phyloP scores from a whole-genome alignment of 2,329 filamentous ascomycete genomes.

The Zymoseptoria brevis region DNA sequence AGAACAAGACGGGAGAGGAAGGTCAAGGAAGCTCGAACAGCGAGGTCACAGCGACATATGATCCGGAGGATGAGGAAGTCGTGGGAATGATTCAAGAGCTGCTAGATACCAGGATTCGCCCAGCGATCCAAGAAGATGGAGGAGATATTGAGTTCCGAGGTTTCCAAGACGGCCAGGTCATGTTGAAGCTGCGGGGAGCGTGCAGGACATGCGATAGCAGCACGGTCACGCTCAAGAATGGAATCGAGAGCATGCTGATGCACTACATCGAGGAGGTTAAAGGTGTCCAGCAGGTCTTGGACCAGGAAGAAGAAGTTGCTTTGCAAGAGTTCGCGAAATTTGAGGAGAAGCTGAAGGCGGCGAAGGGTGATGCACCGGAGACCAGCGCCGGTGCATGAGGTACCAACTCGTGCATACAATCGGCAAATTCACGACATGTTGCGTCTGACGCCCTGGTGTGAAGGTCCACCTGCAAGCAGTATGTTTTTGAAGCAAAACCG shows the following conservation, averaged over 20 bases:
- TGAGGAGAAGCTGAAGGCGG: slow-evolving; percentile 68
- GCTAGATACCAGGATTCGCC: slow-evolving; percentile 86
- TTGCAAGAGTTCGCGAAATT: slow-evolving; percentile 87
- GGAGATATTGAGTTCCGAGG: slow-evolving; percentile 94
- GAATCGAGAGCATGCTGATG: slow-evolving; percentile 96
- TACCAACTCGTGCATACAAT: not conserved
- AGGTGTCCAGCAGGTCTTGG: slow-evolving; percentile 81
- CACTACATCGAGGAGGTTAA: slow-evolving; percentile 87
- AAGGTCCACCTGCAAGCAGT: not conserved
- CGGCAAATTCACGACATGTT: not conserved
- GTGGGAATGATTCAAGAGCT: slow-evolving; percentile 98
- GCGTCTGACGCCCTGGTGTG: not conserved
- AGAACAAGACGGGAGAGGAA: slow-evolving; percentile 48
- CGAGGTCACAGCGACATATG: slow-evolving; percentile 69
- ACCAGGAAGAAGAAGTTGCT: slow-evolving; percentile 84
- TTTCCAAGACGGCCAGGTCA: slow-evolving; percentile 70
- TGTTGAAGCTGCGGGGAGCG: slow-evolving; percentile 72
- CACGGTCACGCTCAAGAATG: slow-evolving; percentile 93
- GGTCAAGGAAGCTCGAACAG: slow-evolving; percentile 40
- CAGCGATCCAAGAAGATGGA: slow-evolving; percentile 94
- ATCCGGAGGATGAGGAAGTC: slow-evolving; percentile 87
- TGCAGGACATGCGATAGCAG: slow-evolving; percentile 95
- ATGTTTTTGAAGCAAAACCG: not conserved
- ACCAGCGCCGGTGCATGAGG: not conserved
- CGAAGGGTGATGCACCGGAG: slow-evolving; percentile 40